Base-by-base conservation (phyloP, 169 alveolate genomes). In the Cyclospora cayetanensis region DNA sequence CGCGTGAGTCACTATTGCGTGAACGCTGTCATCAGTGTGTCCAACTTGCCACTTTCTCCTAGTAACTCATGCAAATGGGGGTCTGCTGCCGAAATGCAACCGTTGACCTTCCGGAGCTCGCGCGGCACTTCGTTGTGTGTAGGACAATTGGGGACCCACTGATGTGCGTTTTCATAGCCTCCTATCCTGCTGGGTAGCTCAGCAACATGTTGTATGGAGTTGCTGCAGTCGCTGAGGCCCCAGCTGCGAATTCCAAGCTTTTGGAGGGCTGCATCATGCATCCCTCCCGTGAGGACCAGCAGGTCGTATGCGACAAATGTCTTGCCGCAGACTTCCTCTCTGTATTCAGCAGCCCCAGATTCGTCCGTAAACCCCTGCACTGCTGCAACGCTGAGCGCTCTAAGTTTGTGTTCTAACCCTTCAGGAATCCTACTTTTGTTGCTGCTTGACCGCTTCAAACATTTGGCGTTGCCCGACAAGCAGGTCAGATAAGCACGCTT, bases 281-380 rank as follows among this genome's bases (percentile, higher is more conserved):
- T 90, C 53, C 98, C 98, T 92, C 95, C 92, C 4, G 97, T 92
- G 15, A 96, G 91, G 72, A 96, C 90, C 50, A 95, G 92, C 42
- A 95, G 92, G 82, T 96, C 97, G 87, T 95, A 96, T 35, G 95
- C 96, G 34, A 96, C 37, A 31, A 94, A 89, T 29, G 97, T 88
- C 46, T 93, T 92, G 94, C 96, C 96, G 91, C 95, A 93, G 42
- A 52, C 35, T 74, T 89, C 50, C 55, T 34, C 63, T 50, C 1
- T 2, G 12, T n/a, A 18, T 18, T 50, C 63, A 18, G 12, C 63
- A 50, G 63, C 27, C 22, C 22, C 63, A 18, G 12, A n/a, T 2
- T 50, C 63, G 22, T 1, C 63, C 22, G 0, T 50, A n/a, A n/a
- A n/a, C 63, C 12, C 12, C 22, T 1, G 2, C 12, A n/a, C 2